A percentile compares a stretch with the other conserved stretches of the same genome.
These are phyloP conservation scores for Coniochaeta pulveracea DNA, from an alignment of 2,329 filamentous ascomycete genomes.

Conservation along the genomic window DNA sequence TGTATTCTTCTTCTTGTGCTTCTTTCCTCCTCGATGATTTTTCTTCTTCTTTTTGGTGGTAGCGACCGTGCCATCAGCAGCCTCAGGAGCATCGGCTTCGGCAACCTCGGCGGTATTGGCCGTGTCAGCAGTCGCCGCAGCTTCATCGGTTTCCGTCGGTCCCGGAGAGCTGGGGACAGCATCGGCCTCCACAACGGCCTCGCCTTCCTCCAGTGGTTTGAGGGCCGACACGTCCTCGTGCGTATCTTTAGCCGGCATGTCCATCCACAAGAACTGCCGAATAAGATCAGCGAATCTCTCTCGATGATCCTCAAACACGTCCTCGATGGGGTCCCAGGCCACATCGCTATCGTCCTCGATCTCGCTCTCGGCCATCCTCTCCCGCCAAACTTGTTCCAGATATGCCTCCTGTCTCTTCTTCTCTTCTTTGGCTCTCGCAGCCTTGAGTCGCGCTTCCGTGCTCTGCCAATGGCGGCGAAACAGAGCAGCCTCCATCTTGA, in stretches of 20 bases:
- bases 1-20: too few relatives aligned
- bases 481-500: constrained; percentile 33
- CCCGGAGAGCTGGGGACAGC: too few relatives aligned
- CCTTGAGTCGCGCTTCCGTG: constrained; percentile 24
- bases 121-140: too few relatives aligned
- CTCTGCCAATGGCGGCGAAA: constrained; percentile 35
- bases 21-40: too few relatives aligned
- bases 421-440: constrained; percentile 27
- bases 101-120: too few relatives aligned
- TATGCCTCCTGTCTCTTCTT: constrained; percentile 29
- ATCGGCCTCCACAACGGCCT: too few relatives aligned
- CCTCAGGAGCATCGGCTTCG: too few relatives aligned
- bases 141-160: too few relatives aligned
- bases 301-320: constrained; percentile 30
- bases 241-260: constrained; percentile 8
- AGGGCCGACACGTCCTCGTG: constrained; percentile 4
- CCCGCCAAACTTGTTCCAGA: constrained; percentile 28
- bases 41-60: too few relatives aligned
- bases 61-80: too few relatives aligned
- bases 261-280: constrained; percentile 31
- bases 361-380: constrained; percentile 21
- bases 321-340: constrained; percentile 36
- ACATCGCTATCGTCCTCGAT: constrained; percentile 22
- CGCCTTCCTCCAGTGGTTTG: too few relatives aligned
- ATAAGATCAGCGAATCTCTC: constrained; percentile 31